Base-by-base conservation (phyloP, 495 filamentous ascomycete species). In the Neurospora sp. region DNA sequence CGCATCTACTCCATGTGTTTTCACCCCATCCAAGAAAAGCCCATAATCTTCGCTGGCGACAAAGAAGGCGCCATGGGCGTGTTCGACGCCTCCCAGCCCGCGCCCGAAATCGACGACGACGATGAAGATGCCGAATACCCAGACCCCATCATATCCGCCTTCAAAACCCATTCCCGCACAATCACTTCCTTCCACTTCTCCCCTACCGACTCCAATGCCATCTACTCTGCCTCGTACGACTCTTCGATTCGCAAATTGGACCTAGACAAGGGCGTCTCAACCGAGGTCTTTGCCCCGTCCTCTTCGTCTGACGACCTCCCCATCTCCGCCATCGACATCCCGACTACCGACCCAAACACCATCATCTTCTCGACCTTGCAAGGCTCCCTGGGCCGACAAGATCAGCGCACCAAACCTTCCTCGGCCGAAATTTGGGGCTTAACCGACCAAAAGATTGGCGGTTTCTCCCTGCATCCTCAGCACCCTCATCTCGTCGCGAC, bases 401-500 rank as follows among this genome's bases (percentile, higher is more conserved):
- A 98, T 73, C 86, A 90, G 70, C 89, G 94, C 18, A 84, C 87
- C 6, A 85, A 88, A 27, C 69, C 79, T 0, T 76, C 76, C 1
- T 81, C 86, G n/a, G 83, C 87, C 10, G 88, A 94, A 4, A 83
- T 90, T 8, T 94, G 91, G 86, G 83, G 88, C n/a, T 82, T 99
- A 10, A 91, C 90, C 1, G 93, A 97, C 70, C 95, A 96, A 81
- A 99, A 99, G 77, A 98, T 99, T 70, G 96, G 96, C 35, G 96
- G 96, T 2, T 97, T 98, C 83, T 90, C 89, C 1, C 78, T 97
- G 3, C 89, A 95, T 74, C 96, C 96, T 0, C 80, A 87, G 0
- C 84, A 91, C 0, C 88, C 93, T 0, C 90, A 98, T 80, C 89
- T 96, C 45, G 78, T 96, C n/a, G 93, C 94, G 1, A 98, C 96